Evolutionary conservation across 2,329 filamentous ascomycete genomes (phyloP).

Genomic region (Sordariomycetes sp.): DNA sequence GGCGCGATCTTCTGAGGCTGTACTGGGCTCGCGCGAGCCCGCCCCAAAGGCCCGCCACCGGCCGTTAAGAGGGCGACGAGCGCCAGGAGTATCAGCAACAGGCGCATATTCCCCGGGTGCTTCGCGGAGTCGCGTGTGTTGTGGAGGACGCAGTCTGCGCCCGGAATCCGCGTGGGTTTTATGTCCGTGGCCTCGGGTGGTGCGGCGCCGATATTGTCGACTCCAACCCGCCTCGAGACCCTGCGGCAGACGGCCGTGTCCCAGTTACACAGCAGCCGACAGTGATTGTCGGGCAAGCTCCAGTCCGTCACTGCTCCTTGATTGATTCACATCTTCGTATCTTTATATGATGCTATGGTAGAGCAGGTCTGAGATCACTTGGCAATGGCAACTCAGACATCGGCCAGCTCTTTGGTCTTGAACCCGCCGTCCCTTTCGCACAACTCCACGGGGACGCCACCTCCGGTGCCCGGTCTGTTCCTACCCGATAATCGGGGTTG

Average conservation of each 20-base stretch:
- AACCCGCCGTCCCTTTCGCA: background rate
- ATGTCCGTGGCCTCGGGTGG: background rate
- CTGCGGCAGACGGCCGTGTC: background rate
- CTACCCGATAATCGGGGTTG: no score
- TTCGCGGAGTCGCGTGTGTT: background rate
- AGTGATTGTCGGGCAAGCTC: background rate
- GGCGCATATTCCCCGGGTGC: background rate
- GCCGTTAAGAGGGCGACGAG: conserved; percentile 3
- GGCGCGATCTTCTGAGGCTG: conserved; percentile 26
- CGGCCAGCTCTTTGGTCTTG: background rate
- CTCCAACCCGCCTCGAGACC: background rate
- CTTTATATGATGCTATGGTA: background rate
- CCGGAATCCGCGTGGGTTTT: background rate
- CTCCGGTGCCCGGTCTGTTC: no score
- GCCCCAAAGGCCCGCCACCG: background rate
- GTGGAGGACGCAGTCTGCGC: background rate
- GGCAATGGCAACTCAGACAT: background rate
- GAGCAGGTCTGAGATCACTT: background rate
- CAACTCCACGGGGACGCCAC: background rate
- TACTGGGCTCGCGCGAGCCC: background rate
- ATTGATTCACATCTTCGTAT: background rate
- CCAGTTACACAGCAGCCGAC: background rate
- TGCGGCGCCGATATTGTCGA: background rate
- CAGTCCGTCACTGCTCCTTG: background rate
- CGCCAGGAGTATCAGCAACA: background rate